Evolutionary conservation across 1,139 yeast genomes (phyloP).

Genomic region (Protomyces lactucae-debilis): DNA sequence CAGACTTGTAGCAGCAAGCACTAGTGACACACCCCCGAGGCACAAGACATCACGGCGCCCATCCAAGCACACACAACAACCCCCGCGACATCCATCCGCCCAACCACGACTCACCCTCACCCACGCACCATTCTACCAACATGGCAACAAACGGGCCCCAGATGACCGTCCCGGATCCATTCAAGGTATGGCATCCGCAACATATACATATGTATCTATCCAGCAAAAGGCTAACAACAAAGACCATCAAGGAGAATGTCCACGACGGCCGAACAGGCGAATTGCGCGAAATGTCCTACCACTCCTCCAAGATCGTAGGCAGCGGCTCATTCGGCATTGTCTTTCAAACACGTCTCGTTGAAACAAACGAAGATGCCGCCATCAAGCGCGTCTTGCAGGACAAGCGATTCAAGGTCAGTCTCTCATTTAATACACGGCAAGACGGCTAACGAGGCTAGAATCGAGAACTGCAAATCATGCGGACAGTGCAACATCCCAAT

Average conservation of each 20-base stretch:
- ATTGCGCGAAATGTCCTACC: conserved; percentile 55
- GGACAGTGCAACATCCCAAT: conserved; percentile 76
- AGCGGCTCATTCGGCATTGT: conserved; percentile 98
- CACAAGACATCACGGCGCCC: too few relatives aligned
- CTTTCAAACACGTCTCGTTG: conserved; percentile 70
- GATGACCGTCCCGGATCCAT: neutral
- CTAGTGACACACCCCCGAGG: too few relatives aligned
- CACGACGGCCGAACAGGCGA: conserved; percentile 72
- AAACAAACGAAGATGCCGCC: conserved; percentile 76
- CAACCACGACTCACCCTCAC: too few relatives aligned
- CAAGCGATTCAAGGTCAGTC: conserved; percentile 64
- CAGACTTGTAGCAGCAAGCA: too few relatives aligned
- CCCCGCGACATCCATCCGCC: too few relatives aligned
- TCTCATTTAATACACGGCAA: neutral
- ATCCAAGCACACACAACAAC: too few relatives aligned
- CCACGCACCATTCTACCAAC: neutral
- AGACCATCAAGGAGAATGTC: conserved; percentile 63
- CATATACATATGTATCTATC: too few relatives aligned
- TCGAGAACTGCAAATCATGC: conserved; percentile 94
- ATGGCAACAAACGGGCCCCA: neutral
- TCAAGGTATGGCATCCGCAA: neutral
- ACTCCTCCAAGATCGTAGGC: conserved; percentile 82
- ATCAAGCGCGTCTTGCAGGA: conserved; percentile 93
- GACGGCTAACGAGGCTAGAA: conserved; percentile 42
- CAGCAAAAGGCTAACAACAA: conserved; percentile 39